Conservation (phyloP, 495 filamentous ascomycete species). For the Penicillium longicatenatum region DNA sequence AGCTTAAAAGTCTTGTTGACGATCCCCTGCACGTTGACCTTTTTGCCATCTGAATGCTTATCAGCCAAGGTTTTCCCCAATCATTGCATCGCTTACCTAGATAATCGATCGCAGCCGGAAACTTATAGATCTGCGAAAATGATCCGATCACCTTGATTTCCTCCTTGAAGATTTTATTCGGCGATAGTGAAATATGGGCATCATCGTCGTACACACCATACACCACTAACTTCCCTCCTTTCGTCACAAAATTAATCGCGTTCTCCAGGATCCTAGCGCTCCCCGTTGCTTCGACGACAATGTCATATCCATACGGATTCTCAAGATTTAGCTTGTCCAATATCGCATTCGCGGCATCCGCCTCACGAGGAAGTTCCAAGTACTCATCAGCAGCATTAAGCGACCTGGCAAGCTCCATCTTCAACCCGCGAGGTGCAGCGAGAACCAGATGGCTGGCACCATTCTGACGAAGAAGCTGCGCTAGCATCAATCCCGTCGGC, state of each 20-base stretch:
- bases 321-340: slow-evolving; percentile 63
- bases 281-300: slow-evolving; percentile 66
- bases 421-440: slow-evolving; percentile 65
- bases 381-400: slow-evolving; percentile 69
- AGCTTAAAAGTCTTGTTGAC: slow-evolving; percentile 55
- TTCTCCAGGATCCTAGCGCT: slow-evolving; percentile 68
- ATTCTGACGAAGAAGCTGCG: slow-evolving; percentile 63
- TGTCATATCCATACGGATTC: slow-evolving; percentile 73
- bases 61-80: neutral
- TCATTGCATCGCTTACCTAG: slow-evolving; percentile 15
- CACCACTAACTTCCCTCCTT: slow-evolving; percentile 69
- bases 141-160: slow-evolving; percentile 72
- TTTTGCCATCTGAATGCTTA: slow-evolving; percentile 54
- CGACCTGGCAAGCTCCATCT: slow-evolving; percentile 69
- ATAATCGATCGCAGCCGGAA: slow-evolving; percentile 71
- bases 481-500: slow-evolving; percentile 63
- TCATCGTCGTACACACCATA: slow-evolving; percentile 67
- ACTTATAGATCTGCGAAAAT: slow-evolving; percentile 73
- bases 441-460: slow-evolving; percentile 68
- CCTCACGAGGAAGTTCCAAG: slow-evolving; percentile 57
- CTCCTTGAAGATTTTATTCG: slow-evolving; percentile 65
- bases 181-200: slow-evolving; percentile 63
- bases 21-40: slow-evolving; percentile 60
- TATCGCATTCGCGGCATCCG: slow-evolving; percentile 53
- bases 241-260: slow-evolving; percentile 66